phyloP scores from a whole-genome alignment of 352 stramenopile species.

The Phytopythium ostracodes region DNA sequence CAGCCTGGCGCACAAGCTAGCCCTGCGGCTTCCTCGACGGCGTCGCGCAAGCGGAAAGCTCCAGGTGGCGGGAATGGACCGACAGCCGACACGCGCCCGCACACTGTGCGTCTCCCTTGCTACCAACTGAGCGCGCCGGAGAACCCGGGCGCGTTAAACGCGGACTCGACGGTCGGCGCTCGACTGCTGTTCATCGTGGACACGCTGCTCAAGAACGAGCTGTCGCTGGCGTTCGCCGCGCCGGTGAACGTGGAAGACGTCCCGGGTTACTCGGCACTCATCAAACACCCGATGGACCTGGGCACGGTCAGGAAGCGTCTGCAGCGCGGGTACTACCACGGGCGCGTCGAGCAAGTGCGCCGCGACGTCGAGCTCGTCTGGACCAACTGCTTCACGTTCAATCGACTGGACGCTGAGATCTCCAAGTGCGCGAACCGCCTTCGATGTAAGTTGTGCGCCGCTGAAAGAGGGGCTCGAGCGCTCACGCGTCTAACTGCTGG shows the following conservation, averaged over 20 bases:
- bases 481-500: neutral
- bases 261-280: slow-evolving; percentile 60
- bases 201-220: slow-evolving; percentile 57
- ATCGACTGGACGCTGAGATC: slow-evolving; percentile 73
- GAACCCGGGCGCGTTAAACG: slow-evolving; percentile 22
- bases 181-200: slow-evolving; percentile 63
- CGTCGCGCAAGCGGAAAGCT: slow-evolving; percentile 43
- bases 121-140: slow-evolving; percentile 41
- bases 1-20: slow-evolving; percentile 19
- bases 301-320: slow-evolving; percentile 86
- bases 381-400: slow-evolving; percentile 86
- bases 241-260: slow-evolving; percentile 70
- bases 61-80: slow-evolving; percentile 1
- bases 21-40: slow-evolving; percentile 16
- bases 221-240: slow-evolving; percentile 59
- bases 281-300: slow-evolving; percentile 90
- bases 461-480: neutral
- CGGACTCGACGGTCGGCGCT: slow-evolving; percentile 43
- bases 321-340: slow-evolving; percentile 49
- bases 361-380: slow-evolving; percentile 75
- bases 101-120: slow-evolving; percentile 51
- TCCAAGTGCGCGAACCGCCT: slow-evolving; percentile 74
- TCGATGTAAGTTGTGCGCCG: slow-evolving; percentile 41
- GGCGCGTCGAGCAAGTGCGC: slow-evolving; percentile 47
- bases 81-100: slow-evolving; percentile 12